phyloP scores from a whole-genome alignment of 2,329 filamentous ascomycete species.

The Cordyceps tenuipes region DNA sequence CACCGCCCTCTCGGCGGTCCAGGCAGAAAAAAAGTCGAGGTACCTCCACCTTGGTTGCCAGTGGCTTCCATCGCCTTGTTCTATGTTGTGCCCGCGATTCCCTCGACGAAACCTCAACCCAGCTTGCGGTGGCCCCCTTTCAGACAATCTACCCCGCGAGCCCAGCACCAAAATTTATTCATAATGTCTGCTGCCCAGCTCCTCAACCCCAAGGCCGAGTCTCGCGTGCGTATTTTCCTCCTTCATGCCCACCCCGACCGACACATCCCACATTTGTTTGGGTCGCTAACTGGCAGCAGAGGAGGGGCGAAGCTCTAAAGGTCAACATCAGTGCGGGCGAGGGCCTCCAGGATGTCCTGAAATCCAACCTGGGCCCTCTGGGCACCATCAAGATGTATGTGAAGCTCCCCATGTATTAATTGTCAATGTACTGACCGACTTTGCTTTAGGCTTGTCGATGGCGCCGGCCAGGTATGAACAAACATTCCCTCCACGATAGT shows the following conservation, averaged over 20 bases:
- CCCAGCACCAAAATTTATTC: conserved; percentile 8
- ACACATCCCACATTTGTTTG: conserved; percentile 21
- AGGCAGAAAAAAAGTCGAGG: conserved; percentile 15
- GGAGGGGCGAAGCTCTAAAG: conserved; percentile 90
- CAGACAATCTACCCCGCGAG: background rate
- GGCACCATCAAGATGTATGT: conserved; percentile 91
- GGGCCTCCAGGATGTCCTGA: conserved; percentile 86
- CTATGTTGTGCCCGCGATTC: background rate
- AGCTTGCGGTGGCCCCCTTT: conserved; percentile 8
- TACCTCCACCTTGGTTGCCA: conserved; percentile 15
- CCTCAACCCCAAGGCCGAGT: conserved; percentile 98
- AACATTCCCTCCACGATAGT: conserved; percentile 13
- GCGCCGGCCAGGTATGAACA: conserved; percentile 53
- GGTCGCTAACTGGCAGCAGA: conserved; percentile 40
- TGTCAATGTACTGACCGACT: conserved; percentile 19
- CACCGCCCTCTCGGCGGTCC: conserved; percentile 13
- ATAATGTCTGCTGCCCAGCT: conserved; percentile 94
- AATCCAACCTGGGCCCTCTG: conserved; percentile 88
- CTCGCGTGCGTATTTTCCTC: conserved; percentile 57
- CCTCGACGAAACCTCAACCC: conserved; percentile 7
- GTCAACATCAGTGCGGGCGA: conserved; percentile 97
- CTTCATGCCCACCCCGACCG: conserved; percentile 10
- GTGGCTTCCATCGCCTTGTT: conserved; percentile 10
- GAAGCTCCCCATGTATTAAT: background rate
- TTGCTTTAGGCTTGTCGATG: conserved; percentile 53